phyloP scores from a whole-genome alignment of 2,329 filamentous ascomycete species.

The Diaporthe nobilis region DNA sequence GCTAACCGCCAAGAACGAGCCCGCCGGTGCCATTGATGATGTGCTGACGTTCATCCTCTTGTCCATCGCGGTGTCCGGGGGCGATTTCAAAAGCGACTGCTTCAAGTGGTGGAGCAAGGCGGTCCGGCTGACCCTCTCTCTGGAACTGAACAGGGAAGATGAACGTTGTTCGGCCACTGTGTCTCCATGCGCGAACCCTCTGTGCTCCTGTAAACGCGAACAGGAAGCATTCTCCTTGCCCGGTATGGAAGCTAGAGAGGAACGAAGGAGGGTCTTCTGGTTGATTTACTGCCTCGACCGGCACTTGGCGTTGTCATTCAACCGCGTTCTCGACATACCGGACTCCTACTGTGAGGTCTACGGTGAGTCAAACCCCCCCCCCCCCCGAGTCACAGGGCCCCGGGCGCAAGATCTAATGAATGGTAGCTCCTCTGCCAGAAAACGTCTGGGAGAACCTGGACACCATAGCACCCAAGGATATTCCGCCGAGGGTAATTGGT shows the following conservation, averaged over 20 bases:
- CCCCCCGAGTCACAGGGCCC: too few species aligned
- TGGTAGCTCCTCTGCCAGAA: slow-evolving; percentile 56
- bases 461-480: slow-evolving; percentile 47
- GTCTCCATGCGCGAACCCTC: slow-evolving; percentile 50
- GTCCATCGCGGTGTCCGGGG: slow-evolving; percentile 61
- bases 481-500: slow-evolving; percentile 54
- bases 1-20: slow-evolving; percentile 53
- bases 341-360: slow-evolving; percentile 62
- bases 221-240: slow-evolving; percentile 46
- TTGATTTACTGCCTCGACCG: slow-evolving; percentile 62
- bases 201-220: slow-evolving; percentile 51
- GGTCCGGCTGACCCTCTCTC: slow-evolving; percentile 53
- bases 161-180: slow-evolving; percentile 47
- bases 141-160: slow-evolving; percentile 57
- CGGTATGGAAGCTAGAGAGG: slow-evolving; percentile 59
- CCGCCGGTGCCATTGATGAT: slow-evolving; percentile 55
- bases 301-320: slow-evolving; percentile 63
- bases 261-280: slow-evolving; percentile 63
- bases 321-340: slow-evolving; percentile 58
- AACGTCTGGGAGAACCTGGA: slow-evolving; percentile 57
- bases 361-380: slow-evolving; percentile 44
- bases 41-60: slow-evolving; percentile 62
- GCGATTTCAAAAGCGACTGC: slow-evolving; percentile 64
- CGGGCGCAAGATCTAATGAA: not conserved
- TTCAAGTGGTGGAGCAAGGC: slow-evolving; percentile 64